Evolutionary conservation across 345 rosid species (phyloP).

Genomic region (Citrus unshiu): DNA sequence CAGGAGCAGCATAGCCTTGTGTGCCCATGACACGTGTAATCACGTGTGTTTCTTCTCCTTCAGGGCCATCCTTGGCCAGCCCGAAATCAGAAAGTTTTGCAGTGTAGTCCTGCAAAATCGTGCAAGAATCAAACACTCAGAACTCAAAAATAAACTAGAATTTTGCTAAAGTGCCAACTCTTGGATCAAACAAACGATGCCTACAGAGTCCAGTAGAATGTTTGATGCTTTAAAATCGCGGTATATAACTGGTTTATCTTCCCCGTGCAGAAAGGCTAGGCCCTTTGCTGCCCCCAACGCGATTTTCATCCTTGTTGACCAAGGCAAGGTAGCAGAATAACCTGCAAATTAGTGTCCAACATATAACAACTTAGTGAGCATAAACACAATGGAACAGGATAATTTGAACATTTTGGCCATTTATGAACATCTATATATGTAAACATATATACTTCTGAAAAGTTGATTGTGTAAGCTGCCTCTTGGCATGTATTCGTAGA

Average conservation of each 20-base stretch:
- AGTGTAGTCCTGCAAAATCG: slow-evolving; percentile 34
- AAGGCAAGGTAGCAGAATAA: slow-evolving; percentile 49
- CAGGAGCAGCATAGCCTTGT: slow-evolving; percentile 61
- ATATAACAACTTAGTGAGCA: not conserved
- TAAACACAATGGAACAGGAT: not conserved
- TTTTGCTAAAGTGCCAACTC: not conserved
- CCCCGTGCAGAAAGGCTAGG: slow-evolving; percentile 70
- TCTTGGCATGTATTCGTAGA: slow-evolving; percentile 68
- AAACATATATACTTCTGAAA: slow-evolving; percentile 48
- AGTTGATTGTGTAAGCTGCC: slow-evolving; percentile 80
- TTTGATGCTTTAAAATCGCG: slow-evolving; percentile 82
- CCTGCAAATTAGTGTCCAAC: slow-evolving; percentile 25
- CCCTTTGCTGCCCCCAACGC: slow-evolving; percentile 83
- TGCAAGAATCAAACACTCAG: not conserved
- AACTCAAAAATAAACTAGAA: not conserved
- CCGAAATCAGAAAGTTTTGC: slow-evolving; percentile 63
- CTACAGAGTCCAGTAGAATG: slow-evolving; percentile 63
- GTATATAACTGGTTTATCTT: slow-evolving; percentile 68
- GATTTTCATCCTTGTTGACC: slow-evolving; percentile 78
- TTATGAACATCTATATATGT: no score
- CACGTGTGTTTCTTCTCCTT: slow-evolving; percentile 48
- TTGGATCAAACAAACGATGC: not conserved
- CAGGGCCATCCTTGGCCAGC: slow-evolving; percentile 59
- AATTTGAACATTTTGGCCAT: not conserved
- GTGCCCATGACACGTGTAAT: slow-evolving; percentile 58